Base-by-base conservation (phyloP, 1,139 yeast genomes). In the Yamadazyma conglobata region DNA sequence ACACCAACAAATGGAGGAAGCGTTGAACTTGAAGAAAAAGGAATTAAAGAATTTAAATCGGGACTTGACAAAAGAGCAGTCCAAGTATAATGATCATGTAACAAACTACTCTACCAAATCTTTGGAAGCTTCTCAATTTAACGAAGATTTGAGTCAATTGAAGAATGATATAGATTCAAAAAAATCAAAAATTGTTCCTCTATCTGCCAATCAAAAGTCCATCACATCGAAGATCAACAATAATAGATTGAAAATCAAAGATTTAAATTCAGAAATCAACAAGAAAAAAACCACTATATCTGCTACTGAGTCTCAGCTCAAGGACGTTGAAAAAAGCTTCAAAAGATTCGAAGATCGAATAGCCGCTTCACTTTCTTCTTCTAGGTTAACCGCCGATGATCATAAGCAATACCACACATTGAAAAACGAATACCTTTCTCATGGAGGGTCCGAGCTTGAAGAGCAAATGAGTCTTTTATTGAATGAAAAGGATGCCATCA, bases 401-500 rank as follows among this genome's bases (percentile, higher is more conserved):
- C 64, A 77, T 25, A 55, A 61, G 16, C 80, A 79, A 32, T 88
- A 87, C 50, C 80, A 79, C 29, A 26, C 37, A 2, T 59, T 87
- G 37, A 73, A 86, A 46, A 75, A 76, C 12, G 47, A 63, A 33
- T 86, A 75, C 44, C 56, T 83, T 28, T 58, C 74, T 15, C 56
- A 58, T 20, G 80, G 78, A 2, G 89, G 89, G 15, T 70, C 80
- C 7, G 57, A 65, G 23, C 62, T 79, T 25, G 80, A 79, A 38
- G 79, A 74, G 37, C 57, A 70, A 22, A 44, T 75, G 21, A 53
- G 65, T 1, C 51, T 73, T 7, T 40, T 74, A 10, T 43, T 51
- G 15, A 73, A 68, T 35, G 77, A 76, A 24, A 65, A 60, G 34
- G 70, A 64, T 4, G 66, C 74, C 8, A 32, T 72, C 3, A 46